phyloP scores from a whole-genome alignment of 352 stramenopile species.

The Phytopythium montanum region DNA sequence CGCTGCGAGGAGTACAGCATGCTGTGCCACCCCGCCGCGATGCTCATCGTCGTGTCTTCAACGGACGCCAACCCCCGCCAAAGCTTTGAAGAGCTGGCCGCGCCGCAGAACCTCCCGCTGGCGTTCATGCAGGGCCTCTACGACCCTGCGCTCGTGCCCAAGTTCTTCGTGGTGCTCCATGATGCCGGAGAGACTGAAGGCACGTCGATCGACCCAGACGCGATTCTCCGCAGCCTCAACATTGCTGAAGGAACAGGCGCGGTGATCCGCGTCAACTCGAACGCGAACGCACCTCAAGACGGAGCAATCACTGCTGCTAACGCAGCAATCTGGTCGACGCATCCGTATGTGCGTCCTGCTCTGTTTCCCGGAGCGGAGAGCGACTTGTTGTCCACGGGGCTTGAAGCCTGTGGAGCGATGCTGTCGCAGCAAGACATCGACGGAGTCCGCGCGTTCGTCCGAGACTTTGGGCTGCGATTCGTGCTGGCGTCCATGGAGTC shows the following conservation, averaged over 20 bases:
- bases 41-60: constrained; percentile 78
- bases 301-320: constrained; percentile 3
- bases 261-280: constrained; percentile 72
- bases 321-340: constrained; percentile 34
- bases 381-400: background rate
- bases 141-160: constrained; percentile 64
- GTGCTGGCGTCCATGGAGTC: constrained; percentile 79
- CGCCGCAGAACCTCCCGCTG: constrained; percentile 39
- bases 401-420: constrained; percentile 30
- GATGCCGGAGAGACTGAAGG: constrained; percentile 74
- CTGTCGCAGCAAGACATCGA: constrained; percentile 69
- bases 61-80: constrained; percentile 77
- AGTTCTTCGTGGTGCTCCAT: constrained; percentile 90
- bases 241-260: constrained; percentile 40
- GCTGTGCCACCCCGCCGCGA: constrained; percentile 64
- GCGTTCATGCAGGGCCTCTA: constrained; percentile 78
- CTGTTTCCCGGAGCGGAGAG: constrained; percentile 33
- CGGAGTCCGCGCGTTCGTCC: constrained; percentile 65
- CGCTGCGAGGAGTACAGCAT: constrained; percentile 80
- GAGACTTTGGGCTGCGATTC: constrained; percentile 71
- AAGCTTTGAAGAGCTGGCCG: constrained; percentile 64
- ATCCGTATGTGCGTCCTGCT: constrained; percentile 60
- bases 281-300: background rate
- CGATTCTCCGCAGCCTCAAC: constrained; percentile 70
- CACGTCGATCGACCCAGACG: constrained; percentile 75